Base-by-base conservation (phyloP, 192 early-diverging fungal species). In the Cladochytrium replicatum region DNA sequence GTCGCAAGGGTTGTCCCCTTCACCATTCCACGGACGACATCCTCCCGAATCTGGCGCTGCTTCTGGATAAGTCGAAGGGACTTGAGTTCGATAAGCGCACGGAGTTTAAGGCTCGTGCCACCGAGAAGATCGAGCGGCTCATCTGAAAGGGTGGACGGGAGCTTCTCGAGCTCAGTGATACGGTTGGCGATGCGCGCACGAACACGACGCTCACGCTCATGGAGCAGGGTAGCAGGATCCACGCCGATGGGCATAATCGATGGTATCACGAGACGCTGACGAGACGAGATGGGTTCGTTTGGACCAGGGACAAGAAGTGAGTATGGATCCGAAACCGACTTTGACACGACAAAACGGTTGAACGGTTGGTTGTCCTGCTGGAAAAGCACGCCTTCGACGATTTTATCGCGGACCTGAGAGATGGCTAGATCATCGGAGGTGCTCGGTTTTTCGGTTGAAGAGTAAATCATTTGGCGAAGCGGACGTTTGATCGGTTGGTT, bases 31-130 rank as follows among this genome's bases (percentile, higher is more conserved):
- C 79, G 71, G 28, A 86, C 66, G 32, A 99, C 64, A 41, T 88
- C 84, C 9, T 37, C 23, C 0, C 64, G 48, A 41, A 87, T 62
- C 61, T 67, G 67, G 50, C 75, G 78, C 63, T 93, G 91, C 60
- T 85, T 85, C 34, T 82, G 71, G 32, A 87, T 61, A 31, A 98
- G 64, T 37, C 77, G 67, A 25, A 98, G 70, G 7, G 80, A 64
- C 66, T 94, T 95, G 54, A 94, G 67, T 71, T 98, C 94, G 43
- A 93, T 86, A 6, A 89, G 55, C 6, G 86, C 85, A 46, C 77
- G 72, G 1, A 93, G 52, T 49, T 91, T 88, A 21, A 72, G 57
- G 43, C 76, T 74, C 6, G 68, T 60, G 61, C 61, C 2, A 37
- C 13, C 3, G 8, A 15, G 46, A 58, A 8, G 23, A 17, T 31